Base-by-base conservation (phyloP, 495 filamentous ascomycete genomes). In the Podospora bellae-mahoneyi region DNA sequence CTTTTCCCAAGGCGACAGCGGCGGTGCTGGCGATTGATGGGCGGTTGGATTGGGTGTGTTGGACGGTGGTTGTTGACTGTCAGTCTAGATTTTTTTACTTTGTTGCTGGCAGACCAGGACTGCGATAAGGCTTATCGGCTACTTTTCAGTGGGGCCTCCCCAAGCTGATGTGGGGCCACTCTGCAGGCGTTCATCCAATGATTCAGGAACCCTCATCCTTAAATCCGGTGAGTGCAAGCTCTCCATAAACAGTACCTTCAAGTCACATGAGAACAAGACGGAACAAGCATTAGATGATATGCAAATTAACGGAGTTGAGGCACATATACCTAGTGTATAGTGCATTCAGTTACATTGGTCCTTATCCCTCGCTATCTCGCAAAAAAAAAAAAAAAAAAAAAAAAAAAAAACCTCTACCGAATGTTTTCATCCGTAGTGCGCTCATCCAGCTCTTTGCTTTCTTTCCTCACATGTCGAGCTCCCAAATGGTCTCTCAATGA, bases 121-220 rank as follows among this genome's bases (percentile, higher is more conserved):
- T 5, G n/a, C 44, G 23, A 28, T 13, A 16, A 4, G 39, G 39
- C 62, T 67, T 66, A 66, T 64, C 66, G 60, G 30, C 2, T 1
- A 68, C 65, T 69, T 72, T 69, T 66, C 44, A 64, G 61, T 68
- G 68, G 70, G 67, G 70, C 56, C n/a, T 16, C 20, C 18, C 26
- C 59, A 32, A 63, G 30, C 61, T 63, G 15, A 1, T 58, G 55
- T 19, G 55, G 55, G 55, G 55, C 55, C 39, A 16, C 7, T 10
- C 39, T 48, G 39, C 39, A 48, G 39, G 5, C 15, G 39, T 48
- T 48, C 39, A 48, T 48, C 39, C 39, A 48, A 48, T 48, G 39
- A 48, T 48, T 10, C 39, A 48, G 0, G 39, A 13, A 13, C 0
- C 39, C 39, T 13, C 30, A 32, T 32, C 30, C 1, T 23, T 23